Evolutionary conservation across 1,284 basidiomycete species (phyloP).

Genomic region (Ganoderma leucocontextum): DNA sequence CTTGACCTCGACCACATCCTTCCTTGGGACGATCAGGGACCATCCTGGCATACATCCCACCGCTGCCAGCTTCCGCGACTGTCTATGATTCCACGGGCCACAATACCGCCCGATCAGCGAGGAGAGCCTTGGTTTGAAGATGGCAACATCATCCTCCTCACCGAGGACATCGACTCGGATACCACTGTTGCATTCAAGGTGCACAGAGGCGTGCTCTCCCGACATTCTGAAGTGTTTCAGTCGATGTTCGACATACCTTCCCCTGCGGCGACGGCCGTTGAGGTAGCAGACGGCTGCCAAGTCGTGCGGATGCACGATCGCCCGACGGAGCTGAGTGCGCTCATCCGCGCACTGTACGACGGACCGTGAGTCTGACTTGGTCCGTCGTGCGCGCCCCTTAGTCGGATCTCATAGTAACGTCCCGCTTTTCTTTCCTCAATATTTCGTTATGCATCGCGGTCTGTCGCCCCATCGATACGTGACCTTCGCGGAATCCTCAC

Average conservation of each 20-base stretch:
- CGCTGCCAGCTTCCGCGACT: background rate
- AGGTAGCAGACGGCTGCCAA: slow-evolving; percentile 55
- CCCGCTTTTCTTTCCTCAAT: background rate
- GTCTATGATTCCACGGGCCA: slow-evolving; percentile 15
- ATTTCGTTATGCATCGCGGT: background rate
- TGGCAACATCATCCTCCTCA: slow-evolving; percentile 61
- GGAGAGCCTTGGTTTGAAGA: slow-evolving; percentile 67
- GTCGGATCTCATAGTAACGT: slow-evolving; percentile 9
- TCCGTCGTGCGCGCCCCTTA: slow-evolving; percentile 16
- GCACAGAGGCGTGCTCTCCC: slow-evolving; percentile 63
- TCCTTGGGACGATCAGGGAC: background rate
- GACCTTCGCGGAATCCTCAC: background rate
- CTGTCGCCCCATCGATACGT: background rate
- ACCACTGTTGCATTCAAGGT: slow-evolving; percentile 58
- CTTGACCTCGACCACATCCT: slow-evolving; percentile 11
- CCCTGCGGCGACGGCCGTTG: slow-evolving; percentile 42
- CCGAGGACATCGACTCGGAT: slow-evolving; percentile 42
- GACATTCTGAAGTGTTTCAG: slow-evolving; percentile 67
- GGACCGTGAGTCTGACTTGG: slow-evolving; percentile 53
- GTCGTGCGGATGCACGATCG: slow-evolving; percentile 63
- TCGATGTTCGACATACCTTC: slow-evolving; percentile 65
- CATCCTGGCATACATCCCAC: background rate
- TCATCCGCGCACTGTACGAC: slow-evolving; percentile 66
- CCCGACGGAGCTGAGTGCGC: slow-evolving; percentile 58
- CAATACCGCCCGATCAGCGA: slow-evolving; percentile 30